Evolutionary conservation across 176 grass and related monocot species (phyloP).

Genomic region (Calamus simplicifolius): DNA sequence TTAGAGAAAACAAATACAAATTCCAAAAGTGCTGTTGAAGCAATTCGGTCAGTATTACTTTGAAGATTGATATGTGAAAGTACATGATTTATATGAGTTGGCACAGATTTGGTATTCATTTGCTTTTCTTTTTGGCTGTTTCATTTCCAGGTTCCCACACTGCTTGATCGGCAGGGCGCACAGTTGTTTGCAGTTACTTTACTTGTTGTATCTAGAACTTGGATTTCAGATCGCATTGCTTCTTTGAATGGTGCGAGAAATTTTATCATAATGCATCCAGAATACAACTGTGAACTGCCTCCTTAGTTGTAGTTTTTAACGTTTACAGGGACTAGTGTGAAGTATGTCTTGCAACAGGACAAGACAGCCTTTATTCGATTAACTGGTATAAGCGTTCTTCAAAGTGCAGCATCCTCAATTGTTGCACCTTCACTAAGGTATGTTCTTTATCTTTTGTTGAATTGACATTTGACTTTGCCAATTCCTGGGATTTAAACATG

Average conservation of each 20-base stretch:
- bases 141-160: constrained; percentile 62
- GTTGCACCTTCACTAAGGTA: constrained; percentile 93
- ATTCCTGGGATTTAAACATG: too few relatives aligned
- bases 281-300: too few relatives aligned
- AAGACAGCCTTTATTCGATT: constrained; percentile 83
- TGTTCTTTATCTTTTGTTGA: too few relatives aligned
- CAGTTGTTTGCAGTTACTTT: constrained; percentile 82
- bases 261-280: too few relatives aligned
- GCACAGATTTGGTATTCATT: too few relatives aligned
- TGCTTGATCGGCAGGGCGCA: constrained; percentile 93
- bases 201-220: constrained; percentile 93
- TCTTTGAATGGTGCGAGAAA: constrained; percentile 69
- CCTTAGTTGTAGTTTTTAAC: constrained; percentile 2
- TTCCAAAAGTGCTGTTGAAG: too few relatives aligned
- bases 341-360: constrained; percentile 94
- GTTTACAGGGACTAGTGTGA: constrained; percentile 85
- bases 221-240: constrained; percentile 97
- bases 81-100: too few relatives aligned
- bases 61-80: too few relatives aligned
- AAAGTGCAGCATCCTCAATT: constrained; percentile 93
- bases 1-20: too few relatives aligned
- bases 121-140: constrained; percentile 21
- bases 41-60: too few relatives aligned
- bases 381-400: constrained; percentile 89
- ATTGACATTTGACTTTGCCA: too few relatives aligned